These are phyloP conservation scores for Podila clonocystis DNA, from an alignment of 192 early-diverging fungal genomes.

Conservation along the genomic window DNA sequence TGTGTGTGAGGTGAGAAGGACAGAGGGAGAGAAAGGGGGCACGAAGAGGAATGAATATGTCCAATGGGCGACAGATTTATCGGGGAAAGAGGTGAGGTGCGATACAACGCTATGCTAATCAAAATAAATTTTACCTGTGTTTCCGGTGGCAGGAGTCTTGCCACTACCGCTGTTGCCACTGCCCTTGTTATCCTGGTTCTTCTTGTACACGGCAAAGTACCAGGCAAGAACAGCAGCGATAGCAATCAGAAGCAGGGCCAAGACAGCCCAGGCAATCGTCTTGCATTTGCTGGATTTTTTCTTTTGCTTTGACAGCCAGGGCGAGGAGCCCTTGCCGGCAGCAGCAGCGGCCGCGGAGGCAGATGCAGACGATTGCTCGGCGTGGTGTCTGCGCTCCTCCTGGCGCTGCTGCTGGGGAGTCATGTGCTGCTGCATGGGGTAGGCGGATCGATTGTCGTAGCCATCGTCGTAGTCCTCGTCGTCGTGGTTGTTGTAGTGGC, in stretches of 20 bases:
- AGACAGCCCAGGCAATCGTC: not conserved
- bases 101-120: too few species aligned
- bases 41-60: too few species aligned
- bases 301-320: not conserved
- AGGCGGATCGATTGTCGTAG: not conserved
- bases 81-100: too few species aligned
- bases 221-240: constrained; percentile 1
- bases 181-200: constrained; percentile 4
- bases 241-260: not conserved
- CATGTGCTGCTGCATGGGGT: constrained; percentile 6
- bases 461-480: not conserved
- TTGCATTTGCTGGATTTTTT: constrained; percentile 6
- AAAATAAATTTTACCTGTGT: constrained; percentile 1
- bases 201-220: constrained; percentile 7
- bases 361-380: not conserved
- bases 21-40: too few species aligned
- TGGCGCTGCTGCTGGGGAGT: constrained; percentile 2
- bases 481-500: not conserved
- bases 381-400: not conserved
- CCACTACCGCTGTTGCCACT: not conserved
- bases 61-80: too few species aligned
- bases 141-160: not conserved
- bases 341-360: not conserved
- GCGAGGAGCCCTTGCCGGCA: not conserved
- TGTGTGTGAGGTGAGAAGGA: too few species aligned